Evolutionary conservation across 805 yeast genomes (phyloP), one percentile per base, ranked within the genome.

Genomic region (Limtongia smithiae): DNA sequence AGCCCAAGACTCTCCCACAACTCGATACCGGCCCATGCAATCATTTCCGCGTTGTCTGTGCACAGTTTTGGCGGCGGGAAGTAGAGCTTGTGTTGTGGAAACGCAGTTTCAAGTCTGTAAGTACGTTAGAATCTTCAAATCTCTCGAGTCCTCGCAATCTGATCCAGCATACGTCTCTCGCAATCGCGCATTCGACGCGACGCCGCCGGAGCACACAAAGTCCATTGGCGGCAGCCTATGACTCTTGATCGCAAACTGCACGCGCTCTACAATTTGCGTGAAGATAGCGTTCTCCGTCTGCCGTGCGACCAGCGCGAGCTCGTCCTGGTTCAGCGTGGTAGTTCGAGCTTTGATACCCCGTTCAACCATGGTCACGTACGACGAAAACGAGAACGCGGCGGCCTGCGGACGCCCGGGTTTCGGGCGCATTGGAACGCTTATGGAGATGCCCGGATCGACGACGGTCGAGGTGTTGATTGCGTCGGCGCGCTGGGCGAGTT

Each of bases 11-110:
- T 58, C 63, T 89, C 96, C 62, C 70, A 83, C 17, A 90, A 68
- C 64, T 91, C 96, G 7, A 91, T 86, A 0, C 97, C 98, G 0
- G 97, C 95, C 81, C 94, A 87, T 1, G 96, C 98, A 44, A 93
- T 93, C 98, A 93, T 93, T 1, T 88, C 79, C 0, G 97, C 95
- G 65, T 93, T 93, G 62, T 93, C 98, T 0, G 97, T 88, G 63
- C 98, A 93, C 51, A 89, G 69, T 1, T 74, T 67, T 2, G 81
- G 70, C 18, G 78, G 80, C 0, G 97, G 96, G 60, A 81, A 87
- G 33, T 51, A 51, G 24, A 49, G 24, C 12, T 31, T 30, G 22
- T 22, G 15, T 9, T 32, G 12, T 11, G 33, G 14, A 14, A 46
- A 36, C 33, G 35, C 32, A 6, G 20, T 30, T 14, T 15, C 14